These are phyloP conservation scores for Ophiostoma pallidulum DNA, from an alignment of 2,329 filamentous ascomycete species.

Conservation along the genomic window DNA sequence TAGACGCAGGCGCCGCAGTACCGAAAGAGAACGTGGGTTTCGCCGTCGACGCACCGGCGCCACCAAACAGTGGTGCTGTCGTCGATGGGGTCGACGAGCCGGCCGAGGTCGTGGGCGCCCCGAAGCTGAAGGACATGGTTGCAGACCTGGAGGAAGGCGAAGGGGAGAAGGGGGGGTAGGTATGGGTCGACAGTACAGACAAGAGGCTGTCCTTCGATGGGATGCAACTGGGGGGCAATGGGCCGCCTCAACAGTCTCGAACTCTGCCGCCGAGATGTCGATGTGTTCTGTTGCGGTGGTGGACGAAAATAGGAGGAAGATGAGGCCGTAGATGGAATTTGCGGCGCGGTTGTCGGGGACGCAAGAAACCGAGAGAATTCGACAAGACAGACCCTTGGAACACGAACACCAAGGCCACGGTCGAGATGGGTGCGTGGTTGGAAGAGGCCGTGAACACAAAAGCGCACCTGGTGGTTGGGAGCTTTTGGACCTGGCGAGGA, in stretches of 20 bases:
- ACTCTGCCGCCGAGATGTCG: neutral
- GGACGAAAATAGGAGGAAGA: no score
- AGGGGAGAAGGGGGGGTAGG: constrained; percentile 11
- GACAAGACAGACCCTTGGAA: no score
- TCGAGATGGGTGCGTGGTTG: neutral
- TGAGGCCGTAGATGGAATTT: no score
- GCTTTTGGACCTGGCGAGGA: constrained; percentile 8
- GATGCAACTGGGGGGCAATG: neutral
- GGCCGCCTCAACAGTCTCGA: neutral
- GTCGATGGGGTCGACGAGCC: constrained; percentile 30
- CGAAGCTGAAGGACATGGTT: constrained; percentile 22
- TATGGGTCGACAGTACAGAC: no score
- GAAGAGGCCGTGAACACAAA: neutral
- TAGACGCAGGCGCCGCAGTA: constrained; percentile 21
- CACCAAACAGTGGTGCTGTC: constrained; percentile 23
- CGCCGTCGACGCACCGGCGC: neutral
- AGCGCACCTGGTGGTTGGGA: constrained; percentile 3
- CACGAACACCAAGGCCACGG: no score
- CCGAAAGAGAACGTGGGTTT: constrained; percentile 26
- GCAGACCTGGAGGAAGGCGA: constrained; percentile 1
- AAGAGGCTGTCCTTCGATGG: neutral
- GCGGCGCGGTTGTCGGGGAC: no score
- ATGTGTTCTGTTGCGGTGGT: neutral
- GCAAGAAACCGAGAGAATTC: no score
- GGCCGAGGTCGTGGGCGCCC: constrained; percentile 24